A percentile compares a stretch with the other conserved stretches of the same genome.
These are phyloP conservation scores for Pythium coloratum DNA, from an alignment of 352 stramenopile genomes.

Conservation along the genomic window DNA sequence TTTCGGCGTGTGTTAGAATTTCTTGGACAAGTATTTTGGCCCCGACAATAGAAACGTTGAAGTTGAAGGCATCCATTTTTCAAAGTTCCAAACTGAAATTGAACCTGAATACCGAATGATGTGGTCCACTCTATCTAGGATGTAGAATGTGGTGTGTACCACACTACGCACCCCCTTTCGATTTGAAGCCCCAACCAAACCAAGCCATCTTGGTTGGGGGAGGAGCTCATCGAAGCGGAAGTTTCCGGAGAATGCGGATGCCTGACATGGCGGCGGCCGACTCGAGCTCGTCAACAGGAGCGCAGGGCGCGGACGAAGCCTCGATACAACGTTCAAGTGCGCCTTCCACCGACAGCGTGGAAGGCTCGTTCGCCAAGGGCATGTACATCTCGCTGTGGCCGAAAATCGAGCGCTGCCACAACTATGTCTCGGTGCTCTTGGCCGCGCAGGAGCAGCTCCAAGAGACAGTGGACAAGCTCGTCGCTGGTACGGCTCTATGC, in stretches of 20 bases:
- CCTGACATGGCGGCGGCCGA: neutral
- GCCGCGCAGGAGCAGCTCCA: constrained; percentile 74
- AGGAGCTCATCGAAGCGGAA: neutral
- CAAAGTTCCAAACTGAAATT: neutral
- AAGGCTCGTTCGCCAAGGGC: constrained; percentile 56
- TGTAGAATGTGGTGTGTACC: neutral
- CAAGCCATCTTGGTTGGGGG: constrained; percentile 1
- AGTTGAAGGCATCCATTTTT: neutral
- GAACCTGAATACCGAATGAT: neutral
- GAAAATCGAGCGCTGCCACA: constrained; percentile 80
- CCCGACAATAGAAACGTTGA: neutral
- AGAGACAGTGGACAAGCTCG: constrained; percentile 58
- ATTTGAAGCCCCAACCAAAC: constrained; percentile 2
- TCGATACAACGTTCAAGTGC: neutral
- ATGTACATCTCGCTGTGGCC: constrained; percentile 84
- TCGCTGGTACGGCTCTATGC: constrained; percentile 39
- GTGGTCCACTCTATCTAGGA: neutral
- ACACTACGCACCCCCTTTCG: neutral
- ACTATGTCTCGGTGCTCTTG: constrained; percentile 71
- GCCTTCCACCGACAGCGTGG: neutral
- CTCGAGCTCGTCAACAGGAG: neutral
- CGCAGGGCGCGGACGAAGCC: neutral
- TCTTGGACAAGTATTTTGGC: no score
- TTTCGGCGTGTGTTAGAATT: no score
- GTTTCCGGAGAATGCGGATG: neutral